A percentile compares a stretch with the other conserved stretches of the same genome.
phyloP scores from a whole-genome alignment of 2,329 filamentous ascomycete species.

The Fusarium torulosum region DNA sequence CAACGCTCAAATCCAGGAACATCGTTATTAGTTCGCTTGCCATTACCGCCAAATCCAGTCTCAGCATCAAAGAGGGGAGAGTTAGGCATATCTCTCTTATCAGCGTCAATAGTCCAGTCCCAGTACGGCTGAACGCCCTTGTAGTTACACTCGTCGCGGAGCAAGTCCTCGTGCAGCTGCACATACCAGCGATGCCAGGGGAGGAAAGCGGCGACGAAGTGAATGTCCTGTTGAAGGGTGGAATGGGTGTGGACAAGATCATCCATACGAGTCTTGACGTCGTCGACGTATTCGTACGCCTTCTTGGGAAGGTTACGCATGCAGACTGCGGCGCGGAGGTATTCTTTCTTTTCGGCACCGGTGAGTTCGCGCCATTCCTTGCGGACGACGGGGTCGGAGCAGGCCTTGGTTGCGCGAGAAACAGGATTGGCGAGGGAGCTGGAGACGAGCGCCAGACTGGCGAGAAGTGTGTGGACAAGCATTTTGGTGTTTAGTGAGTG shows the following conservation, averaged over 20 bases:
- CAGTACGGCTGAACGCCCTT: slow-evolving; percentile 27
- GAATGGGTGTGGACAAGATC: slow-evolving; percentile 22
- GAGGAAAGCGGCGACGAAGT: slow-evolving; percentile 25
- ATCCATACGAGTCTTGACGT: slow-evolving; percentile 8
- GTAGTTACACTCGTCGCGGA: slow-evolving; percentile 16
- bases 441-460: slow-evolving; percentile 7
- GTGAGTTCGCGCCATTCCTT: slow-evolving; percentile 34
- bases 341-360: slow-evolving; percentile 9
- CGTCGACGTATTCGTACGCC: not conserved
- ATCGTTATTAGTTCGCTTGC: not conserved
- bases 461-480: slow-evolving; percentile 7
- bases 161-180: slow-evolving; percentile 21
- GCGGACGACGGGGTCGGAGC: slow-evolving; percentile 7
- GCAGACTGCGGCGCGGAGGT: slow-evolving; percentile 24
- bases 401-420: not conserved
- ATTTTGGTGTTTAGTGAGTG: slow-evolving; percentile 3
- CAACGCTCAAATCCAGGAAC: slow-evolving; percentile 17
- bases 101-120: slow-evolving; percentile 27
- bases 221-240: slow-evolving; percentile 1
- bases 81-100: slow-evolving; percentile 4
- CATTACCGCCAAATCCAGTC: slow-evolving; percentile 20
- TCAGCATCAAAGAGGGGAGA: slow-evolving; percentile 20
- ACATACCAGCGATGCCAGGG: slow-evolving; percentile 28
- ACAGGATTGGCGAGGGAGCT: not conserved
- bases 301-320: slow-evolving; percentile 18